Base-by-base conservation (phyloP, 176 grass and related monocot species). In the Alopecurus myosuroides region DNA sequence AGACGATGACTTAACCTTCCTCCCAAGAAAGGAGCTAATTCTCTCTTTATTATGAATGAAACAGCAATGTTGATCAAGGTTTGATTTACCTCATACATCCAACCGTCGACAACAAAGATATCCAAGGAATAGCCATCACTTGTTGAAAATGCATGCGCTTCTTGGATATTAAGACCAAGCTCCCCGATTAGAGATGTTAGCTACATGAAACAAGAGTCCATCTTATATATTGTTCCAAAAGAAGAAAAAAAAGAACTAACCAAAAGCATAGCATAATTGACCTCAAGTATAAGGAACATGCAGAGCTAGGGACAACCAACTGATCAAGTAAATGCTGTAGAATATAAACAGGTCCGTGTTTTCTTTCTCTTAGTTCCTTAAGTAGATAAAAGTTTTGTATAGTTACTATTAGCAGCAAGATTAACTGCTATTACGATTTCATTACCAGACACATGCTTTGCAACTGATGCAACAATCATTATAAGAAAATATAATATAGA, bases 41-140 rank as follows among this genome's bases (percentile, higher is more conserved):
- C 3, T 41, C 11, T 40, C 31, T 31, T 48, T 26, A 19, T 30
- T 26, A 45, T 15, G 29, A 41, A 58, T 34, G 15, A 82, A 82
- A 39, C 8, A 71, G 0, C 22, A 58, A 51, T 36, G 11, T 42
- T 42, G 39, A 35, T 6, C 1, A 45, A 52, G 60, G 73, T 42
- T 42, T 62, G 28, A 72, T 45, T 81, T 90, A 90, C 92, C 92
- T 94, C 88, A 49, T 86, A 36, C 15, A 46, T 56, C 88, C 92
- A 94, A n/a, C 92, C 92, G 34, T 94, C 86, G 71, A 88, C 86
- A 88, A 94, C 92, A 88, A 94, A 94, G n/a, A 94, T 90, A 78
- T 94, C 92, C 75, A 94, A 88, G 22, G 92, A 94, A 85, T 88
- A 94, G 20, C 92, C 92, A 60, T 94, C 92, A 42, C 35, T 94